These are phyloP conservation scores for Metarhizium rileyi DNA, from an alignment of 2,329 filamentous ascomycete species.

Conservation along the genomic window DNA sequence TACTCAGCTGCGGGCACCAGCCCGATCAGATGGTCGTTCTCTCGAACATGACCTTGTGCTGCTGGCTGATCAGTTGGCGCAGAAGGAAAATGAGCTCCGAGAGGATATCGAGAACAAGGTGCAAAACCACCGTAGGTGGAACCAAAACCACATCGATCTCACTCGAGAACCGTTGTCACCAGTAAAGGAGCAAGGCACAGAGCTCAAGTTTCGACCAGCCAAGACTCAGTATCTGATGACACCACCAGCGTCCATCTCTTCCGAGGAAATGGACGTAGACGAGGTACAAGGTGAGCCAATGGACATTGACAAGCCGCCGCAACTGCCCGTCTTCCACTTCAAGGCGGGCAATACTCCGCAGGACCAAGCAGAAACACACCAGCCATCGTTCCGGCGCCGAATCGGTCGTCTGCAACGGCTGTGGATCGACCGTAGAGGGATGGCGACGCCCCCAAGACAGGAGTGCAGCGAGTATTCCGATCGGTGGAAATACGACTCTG, in stretches of 20 bases:
- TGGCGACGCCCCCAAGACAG: constrained; percentile 37
- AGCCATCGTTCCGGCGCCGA: constrained; percentile 69
- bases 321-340: constrained; percentile 34
- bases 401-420: constrained; percentile 76
- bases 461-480: constrained; percentile 43
- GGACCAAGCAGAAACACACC: constrained; percentile 29
- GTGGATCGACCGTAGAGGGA: constrained; percentile 76
- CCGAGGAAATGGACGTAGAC: constrained; percentile 48
- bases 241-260: constrained; percentile 46
- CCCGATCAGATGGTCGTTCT: constrained; percentile 58
- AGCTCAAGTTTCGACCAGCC: constrained; percentile 58
- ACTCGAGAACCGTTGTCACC: constrained; percentile 80
- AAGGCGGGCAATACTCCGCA: constrained; percentile 28
- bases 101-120: constrained; percentile 80
- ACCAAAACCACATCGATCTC: constrained; percentile 78
- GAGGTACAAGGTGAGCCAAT: constrained; percentile 35
- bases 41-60: constrained; percentile 71
- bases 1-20: constrained; percentile 58
- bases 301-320: constrained; percentile 24
- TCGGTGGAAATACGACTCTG: constrained; percentile 79
- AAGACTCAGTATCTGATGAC: constrained; percentile 64
- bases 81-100: constrained; percentile 73
- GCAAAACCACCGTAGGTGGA: constrained; percentile 84
- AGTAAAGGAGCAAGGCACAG: constrained; percentile 52
- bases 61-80: constrained; percentile 65